These are phyloP conservation scores for Elongisporangium prolatum DNA, from an alignment of 352 stramenopile species.

Conservation along the genomic window DNA sequence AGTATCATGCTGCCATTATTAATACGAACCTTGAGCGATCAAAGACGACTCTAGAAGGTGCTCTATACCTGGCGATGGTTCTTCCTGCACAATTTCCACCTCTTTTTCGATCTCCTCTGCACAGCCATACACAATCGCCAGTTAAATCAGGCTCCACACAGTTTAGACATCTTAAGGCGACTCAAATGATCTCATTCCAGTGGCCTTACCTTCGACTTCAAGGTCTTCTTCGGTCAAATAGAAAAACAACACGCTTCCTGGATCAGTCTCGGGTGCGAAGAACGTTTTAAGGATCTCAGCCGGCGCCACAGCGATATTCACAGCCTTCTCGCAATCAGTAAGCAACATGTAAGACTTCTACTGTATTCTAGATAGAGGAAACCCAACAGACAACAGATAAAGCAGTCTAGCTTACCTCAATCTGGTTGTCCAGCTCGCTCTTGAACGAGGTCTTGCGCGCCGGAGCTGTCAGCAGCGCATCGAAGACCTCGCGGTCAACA, in stretches of 20 bases:
- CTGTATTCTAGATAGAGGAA: no score
- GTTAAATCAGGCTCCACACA: not conserved
- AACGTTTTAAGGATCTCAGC: constrained; percentile 45
- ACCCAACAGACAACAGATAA: not conserved
- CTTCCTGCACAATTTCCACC: constrained; percentile 49
- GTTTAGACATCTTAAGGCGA: no score
- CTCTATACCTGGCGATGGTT: constrained; percentile 13
- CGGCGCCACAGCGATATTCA: constrained; percentile 16
- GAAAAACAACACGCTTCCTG: constrained; percentile 78
- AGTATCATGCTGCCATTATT: no score
- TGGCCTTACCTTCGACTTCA: constrained; percentile 66
- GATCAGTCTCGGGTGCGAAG: constrained; percentile 44
- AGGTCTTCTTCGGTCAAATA: constrained; percentile 59
- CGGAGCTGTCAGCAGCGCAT: constrained; percentile 39
- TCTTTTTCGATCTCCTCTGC: constrained; percentile 79
- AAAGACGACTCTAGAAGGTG: not conserved
- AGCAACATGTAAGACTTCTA: not conserved
- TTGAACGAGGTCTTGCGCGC: constrained; percentile 20
- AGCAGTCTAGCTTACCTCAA: constrained; percentile 14
- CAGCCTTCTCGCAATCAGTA: constrained; percentile 7
- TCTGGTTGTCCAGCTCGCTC: constrained; percentile 24
- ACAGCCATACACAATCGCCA: not conserved
- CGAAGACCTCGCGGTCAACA: constrained; percentile 45
- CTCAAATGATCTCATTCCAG: no score
- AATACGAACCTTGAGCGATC: not conserved